Evolutionary conservation across 2,329 filamentous ascomycete species (phyloP).

Genomic region (Monosporascus sp.): DNA sequence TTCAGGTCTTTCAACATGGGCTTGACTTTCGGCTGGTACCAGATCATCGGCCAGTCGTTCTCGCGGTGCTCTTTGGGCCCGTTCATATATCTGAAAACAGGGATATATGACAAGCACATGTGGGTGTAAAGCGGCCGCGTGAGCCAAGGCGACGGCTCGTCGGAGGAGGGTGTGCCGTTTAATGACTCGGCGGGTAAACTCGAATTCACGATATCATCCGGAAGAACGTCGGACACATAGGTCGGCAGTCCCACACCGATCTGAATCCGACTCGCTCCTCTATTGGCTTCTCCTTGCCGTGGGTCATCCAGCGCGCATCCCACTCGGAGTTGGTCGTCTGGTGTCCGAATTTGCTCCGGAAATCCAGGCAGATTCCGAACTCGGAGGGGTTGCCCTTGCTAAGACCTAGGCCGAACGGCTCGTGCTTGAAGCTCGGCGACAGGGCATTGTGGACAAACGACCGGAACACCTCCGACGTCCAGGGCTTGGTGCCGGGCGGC

Average conservation of each 20-base stretch:
- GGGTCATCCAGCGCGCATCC: not conserved
- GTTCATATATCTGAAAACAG: not conserved
- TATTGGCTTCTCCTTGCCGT: not conserved
- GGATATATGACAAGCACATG: not conserved
- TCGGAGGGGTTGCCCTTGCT: not conserved
- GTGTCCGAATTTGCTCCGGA: not conserved
- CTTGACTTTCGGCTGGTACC: not conserved
- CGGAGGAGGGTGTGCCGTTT: not conserved
- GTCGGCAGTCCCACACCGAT: not conserved
- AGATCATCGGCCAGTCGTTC: not conserved
- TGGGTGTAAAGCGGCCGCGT: not conserved
- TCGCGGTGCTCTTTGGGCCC: not conserved
- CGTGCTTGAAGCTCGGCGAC: not conserved
- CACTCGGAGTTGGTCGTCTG: constrained; percentile 1
- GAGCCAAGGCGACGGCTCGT: not conserved
- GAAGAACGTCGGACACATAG: not conserved
- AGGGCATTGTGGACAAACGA: not conserved
- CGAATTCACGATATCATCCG: not conserved
- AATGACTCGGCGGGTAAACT: not conserved
- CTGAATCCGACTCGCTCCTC: not conserved
- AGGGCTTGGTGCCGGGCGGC: not conserved
- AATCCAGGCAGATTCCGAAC: not conserved
- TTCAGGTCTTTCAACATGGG: not conserved
- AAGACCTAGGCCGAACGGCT: not conserved
- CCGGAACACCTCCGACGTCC: not conserved